Evolutionary conservation across 2,329 filamentous ascomycete species (phyloP).

Genomic region (Sordariomycetes sp.): DNA sequence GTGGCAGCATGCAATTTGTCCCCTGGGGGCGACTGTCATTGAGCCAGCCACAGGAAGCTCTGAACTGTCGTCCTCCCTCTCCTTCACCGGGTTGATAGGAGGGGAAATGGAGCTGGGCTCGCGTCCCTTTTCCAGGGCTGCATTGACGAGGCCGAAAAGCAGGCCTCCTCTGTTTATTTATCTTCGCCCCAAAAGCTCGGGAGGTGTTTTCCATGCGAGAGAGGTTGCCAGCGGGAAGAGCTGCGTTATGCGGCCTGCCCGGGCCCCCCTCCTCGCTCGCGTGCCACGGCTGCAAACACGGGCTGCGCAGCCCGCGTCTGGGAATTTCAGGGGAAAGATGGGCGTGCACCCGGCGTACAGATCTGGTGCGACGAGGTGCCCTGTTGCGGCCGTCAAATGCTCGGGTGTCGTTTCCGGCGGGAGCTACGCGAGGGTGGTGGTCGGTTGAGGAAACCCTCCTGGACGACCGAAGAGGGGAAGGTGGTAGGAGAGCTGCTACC

Average conservation of each 20-base stretch:
- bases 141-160: not conserved
- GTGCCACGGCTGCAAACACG: not conserved
- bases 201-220: not conserved
- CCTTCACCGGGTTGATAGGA: not conserved
- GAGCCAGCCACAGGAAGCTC: conserved; percentile 1
- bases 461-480: too few species aligned
- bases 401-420: not conserved
- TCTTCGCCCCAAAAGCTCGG: not conserved
- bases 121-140: not conserved
- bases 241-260: not conserved
- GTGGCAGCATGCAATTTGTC: not conserved
- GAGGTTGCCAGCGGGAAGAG: not conserved
- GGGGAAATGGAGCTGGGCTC: not conserved
- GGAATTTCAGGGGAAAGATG: not conserved
- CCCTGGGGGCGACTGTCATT: not conserved
- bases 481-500: too few species aligned
- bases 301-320: not conserved
- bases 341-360: not conserved
- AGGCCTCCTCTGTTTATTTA: not conserved
- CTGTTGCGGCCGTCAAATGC: not conserved
- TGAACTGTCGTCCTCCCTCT: too few species aligned
- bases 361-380: not conserved
- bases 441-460: too few species aligned
- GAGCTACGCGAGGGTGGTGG: not conserved
- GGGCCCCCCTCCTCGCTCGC: not conserved